phyloP scores from a whole-genome alignment of 352 stramenopile species.

The Aphanomyces cochlioides region DNA sequence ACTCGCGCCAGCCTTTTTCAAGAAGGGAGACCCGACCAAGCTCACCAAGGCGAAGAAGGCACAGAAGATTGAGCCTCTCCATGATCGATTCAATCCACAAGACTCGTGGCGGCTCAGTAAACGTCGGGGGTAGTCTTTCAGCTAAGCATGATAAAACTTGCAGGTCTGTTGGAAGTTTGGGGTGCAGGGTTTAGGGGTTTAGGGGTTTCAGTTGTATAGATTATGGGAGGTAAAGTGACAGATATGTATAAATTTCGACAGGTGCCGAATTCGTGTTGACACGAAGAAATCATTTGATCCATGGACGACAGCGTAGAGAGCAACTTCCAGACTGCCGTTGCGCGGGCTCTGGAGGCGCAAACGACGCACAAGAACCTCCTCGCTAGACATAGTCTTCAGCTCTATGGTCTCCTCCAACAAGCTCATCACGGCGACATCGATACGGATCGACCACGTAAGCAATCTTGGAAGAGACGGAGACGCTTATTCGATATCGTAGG shows the following conservation, averaged over 20 bases:
- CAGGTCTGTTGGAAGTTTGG: neutral
- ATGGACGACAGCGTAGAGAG: neutral
- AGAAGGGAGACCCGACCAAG: conserved; percentile 96
- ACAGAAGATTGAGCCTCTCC: conserved; percentile 99
- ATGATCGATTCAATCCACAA: conserved; percentile 97
- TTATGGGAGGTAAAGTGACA: too few relatives aligned
- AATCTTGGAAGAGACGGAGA: too few relatives aligned
- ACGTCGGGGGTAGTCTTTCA: conserved; percentile 77
- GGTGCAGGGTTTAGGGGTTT: too few relatives aligned
- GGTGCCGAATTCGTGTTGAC: too few relatives aligned
- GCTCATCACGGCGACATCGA: conserved; percentile 23
- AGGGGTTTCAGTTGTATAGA: too few relatives aligned
- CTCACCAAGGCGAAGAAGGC: conserved; percentile 97
- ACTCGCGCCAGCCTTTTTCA: conserved; percentile 94
- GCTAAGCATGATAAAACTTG: neutral
- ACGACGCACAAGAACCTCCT: conserved; percentile 21
- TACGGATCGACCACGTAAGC: conserved; percentile 24
- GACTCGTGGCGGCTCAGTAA: conserved; percentile 97
- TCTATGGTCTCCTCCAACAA: conserved; percentile 27
- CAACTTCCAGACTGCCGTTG: conserved; percentile 18
- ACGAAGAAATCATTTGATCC: too few relatives aligned
- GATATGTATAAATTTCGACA: too few relatives aligned
- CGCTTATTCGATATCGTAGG: conserved; percentile 13
- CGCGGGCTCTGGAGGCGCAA: conserved; percentile 13
- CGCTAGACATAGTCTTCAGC: conserved; percentile 4